Evolutionary conservation across 192 early-diverging fungal species (phyloP).

Genomic region (Geosiphon pyriformis): DNA sequence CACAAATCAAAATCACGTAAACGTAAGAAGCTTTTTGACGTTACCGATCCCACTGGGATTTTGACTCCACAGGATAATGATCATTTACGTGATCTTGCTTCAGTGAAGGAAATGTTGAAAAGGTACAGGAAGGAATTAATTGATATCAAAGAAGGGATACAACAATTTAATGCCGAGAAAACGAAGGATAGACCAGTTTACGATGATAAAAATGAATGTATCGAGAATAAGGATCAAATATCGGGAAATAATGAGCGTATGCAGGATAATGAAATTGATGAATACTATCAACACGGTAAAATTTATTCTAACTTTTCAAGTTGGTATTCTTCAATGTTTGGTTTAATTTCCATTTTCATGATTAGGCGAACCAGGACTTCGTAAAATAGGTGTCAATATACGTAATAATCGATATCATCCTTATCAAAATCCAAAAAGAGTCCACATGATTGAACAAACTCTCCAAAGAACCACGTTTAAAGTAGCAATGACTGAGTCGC

Average conservation of each 20-base stretch:
- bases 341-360: not conserved
- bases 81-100: not conserved
- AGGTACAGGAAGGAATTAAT: not conserved
- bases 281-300: not conserved
- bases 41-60: not conserved
- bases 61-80: not conserved
- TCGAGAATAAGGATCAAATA: not conserved
- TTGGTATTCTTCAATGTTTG: not conserved
- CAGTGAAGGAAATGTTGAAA: not conserved
- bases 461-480: not conserved
- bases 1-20: not conserved
- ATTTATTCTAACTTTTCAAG: not conserved
- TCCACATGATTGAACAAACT: conserved; percentile 3
- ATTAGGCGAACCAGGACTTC: not conserved
- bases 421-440: not conserved
- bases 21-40: not conserved
- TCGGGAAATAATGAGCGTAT: not conserved
- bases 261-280: not conserved
- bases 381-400: not conserved
- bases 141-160: not conserved
- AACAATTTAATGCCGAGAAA: not conserved
- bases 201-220: too few relatives aligned
- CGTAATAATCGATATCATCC: conserved; percentile 8
- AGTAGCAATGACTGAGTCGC: not conserved
- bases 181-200: too few relatives aligned